phyloP scores from a whole-genome alignment of 805 yeast genomes.

The Candida dajiaensis region DNA sequence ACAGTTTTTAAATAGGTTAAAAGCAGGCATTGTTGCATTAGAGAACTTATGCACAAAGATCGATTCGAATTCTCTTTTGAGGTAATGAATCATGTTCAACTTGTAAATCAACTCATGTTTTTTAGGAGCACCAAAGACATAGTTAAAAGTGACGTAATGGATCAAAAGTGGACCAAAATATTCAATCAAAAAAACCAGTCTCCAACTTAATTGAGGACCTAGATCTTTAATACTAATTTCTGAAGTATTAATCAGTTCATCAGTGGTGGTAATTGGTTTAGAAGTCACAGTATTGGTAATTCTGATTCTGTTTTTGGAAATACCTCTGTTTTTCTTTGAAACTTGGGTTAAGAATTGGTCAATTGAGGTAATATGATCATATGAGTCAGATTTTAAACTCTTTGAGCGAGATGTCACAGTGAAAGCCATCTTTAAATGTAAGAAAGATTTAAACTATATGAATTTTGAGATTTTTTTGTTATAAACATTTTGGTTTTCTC shows the following conservation, averaged over 20 bases:
- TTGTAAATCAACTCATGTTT: constrained; percentile 27
- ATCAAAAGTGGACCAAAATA: constrained; percentile 85
- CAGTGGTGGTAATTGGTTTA: constrained; percentile 11
- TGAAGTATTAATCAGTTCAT: constrained; percentile 12
- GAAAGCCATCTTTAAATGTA: constrained; percentile 18
- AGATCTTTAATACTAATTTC: constrained; percentile 72
- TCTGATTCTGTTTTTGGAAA: constrained; percentile 49
- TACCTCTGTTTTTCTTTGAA: constrained; percentile 35
- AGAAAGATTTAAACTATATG: too few species aligned
- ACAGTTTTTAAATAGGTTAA: constrained; percentile 82
- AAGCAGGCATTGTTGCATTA: constrained; percentile 85
- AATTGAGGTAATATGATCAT: constrained; percentile 23
- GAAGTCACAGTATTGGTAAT: constrained; percentile 29
- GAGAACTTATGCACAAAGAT: constrained; percentile 80
- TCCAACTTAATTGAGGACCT: constrained; percentile 92
- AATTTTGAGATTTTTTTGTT: not conserved
- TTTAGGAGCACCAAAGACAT: constrained; percentile 21
- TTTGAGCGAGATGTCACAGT: constrained; percentile 58
- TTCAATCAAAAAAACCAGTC: constrained; percentile 82
- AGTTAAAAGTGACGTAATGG: constrained; percentile 62
- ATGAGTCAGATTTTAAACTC: constrained; percentile 42
- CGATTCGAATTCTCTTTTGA: constrained; percentile 88
- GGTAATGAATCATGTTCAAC: constrained; percentile 66
- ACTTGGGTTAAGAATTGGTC: constrained; percentile 38
- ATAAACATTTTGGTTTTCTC: too few species aligned